phyloP scores from a whole-genome alignment of 805 yeast species.

The Kuraishia floccosa region DNA sequence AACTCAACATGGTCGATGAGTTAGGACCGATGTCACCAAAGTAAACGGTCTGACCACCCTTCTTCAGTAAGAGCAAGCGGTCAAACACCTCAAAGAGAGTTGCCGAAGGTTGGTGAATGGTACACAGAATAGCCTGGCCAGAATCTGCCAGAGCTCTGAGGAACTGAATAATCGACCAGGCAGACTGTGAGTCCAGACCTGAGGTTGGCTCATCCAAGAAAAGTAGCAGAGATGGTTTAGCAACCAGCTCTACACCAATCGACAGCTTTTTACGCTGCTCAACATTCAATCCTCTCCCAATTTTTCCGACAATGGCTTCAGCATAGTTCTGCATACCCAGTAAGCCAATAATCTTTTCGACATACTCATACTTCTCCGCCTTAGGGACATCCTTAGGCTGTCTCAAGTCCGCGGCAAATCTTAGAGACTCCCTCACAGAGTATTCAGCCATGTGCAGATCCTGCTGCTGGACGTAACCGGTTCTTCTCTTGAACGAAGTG shows the following conservation, averaged over 20 bases:
- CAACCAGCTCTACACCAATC: conserved; percentile 34
- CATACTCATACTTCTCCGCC: conserved; percentile 26
- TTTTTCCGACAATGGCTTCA: conserved; percentile 28
- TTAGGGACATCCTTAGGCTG: conserved; percentile 23
- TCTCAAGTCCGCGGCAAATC: conserved; percentile 29
- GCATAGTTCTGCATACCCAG: conserved; percentile 33
- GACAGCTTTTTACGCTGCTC: conserved; percentile 31
- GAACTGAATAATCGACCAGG: conserved; percentile 37
- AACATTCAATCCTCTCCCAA: conserved; percentile 28
- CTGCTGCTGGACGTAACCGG: conserved; percentile 44
- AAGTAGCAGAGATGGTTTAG: conserved; percentile 31
- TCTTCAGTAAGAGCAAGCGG: conserved; percentile 31
- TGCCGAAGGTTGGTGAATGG: conserved; percentile 48
- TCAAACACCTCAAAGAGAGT: conserved; percentile 35
- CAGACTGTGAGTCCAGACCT: conserved; percentile 39
- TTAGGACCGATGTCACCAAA: conserved; percentile 26
- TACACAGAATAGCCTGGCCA: conserved; percentile 42
- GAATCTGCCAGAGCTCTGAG: conserved; percentile 30
- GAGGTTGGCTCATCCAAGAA: conserved; percentile 43
- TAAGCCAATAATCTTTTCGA: conserved; percentile 27
- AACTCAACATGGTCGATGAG: conserved; percentile 18
- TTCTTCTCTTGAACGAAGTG: conserved; percentile 23
- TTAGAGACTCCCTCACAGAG: conserved; percentile 36
- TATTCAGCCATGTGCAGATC: conserved; percentile 32
- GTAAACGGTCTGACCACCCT: conserved; percentile 38